Base-by-base conservation (phyloP, 169 alveolate species). In the Plasmodium gonderi region DNA sequence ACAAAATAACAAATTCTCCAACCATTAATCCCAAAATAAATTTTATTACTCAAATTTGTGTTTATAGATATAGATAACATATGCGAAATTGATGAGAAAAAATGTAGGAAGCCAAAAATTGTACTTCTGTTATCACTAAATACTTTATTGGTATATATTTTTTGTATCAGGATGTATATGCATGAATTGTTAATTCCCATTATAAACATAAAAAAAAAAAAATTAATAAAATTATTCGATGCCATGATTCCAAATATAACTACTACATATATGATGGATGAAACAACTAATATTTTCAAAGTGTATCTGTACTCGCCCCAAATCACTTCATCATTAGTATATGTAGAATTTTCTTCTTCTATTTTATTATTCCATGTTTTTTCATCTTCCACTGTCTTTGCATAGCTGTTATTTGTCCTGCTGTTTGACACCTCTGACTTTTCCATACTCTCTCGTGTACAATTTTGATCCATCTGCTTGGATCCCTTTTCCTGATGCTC, bases 1-100 rank as follows among this genome's bases (percentile, higher is more conserved):
- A 82, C 76, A 17, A 82, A 82, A 54, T 82, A 82, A n/a, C 92
- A 82, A 14, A 82, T 68, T 45, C 92, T 79, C 92, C 92, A 82
- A 7, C 92, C 92, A 23, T 68, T 82, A 45, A 69, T 26, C 40
- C 92, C 92, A 29, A 36, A 69, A 54, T 82, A 82, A 7, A 82
- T 36, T 26, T 82, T 82, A 69, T 82, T 82, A 38, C 92, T 82
- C 29, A 82, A 40, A 54, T 82, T 82, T 33, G 92, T 82, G 76
- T 82, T 82, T 82, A 82, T 82, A 8, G 81, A 82, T 42, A 82
- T 44, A 11, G 92, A 82, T 20, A 82, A 12, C 92, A 69, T 82
- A 47, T 82, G 92, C 11, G 92, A 82, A 17, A 82, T 36, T 29
- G 92, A 82, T 36, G 92, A 68, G 64, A 82, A 82, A 72, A 82